Evolutionary conservation across 2,329 filamentous ascomycete genomes (phyloP), one percentile per base, ranked within the genome.

Genomic region (Neofusicoccum cordaticola): DNA sequence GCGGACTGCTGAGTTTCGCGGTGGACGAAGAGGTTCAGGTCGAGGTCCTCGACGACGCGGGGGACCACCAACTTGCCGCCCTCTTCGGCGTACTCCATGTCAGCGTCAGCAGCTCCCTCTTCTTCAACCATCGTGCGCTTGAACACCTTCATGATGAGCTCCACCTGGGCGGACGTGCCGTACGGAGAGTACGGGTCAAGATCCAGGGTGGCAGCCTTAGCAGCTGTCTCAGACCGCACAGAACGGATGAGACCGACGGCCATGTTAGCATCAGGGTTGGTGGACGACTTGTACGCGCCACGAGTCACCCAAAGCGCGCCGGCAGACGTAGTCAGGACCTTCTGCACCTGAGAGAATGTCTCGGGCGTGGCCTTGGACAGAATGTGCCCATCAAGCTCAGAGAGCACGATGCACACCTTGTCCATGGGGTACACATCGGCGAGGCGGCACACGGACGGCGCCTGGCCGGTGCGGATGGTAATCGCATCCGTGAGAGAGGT

Each of bases 31-130:
- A 57, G 37, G 47, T 53, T 65, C 15, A 52, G 47, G 13, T 52
- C 63, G 19, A 8, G 27, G n/a, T 65, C 63, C 22, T 31, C 22
- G 12, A 65, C 47, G 15, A 64, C 44, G 19, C 63, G 63, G 4
- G 63, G 63, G 17, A 61, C 56, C 11, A 65, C 47, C 3, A 65
- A 22, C 19, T 34, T 37, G 37, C 63, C 56, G 35, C 42, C 41
- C 2, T 62, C 31, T 12, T 65, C 63, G 2, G 63, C 56, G 12
- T 61, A 65, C 17, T 65, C 63, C 53, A 61, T 60, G 17, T 65
- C 63, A 9, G 37, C 39, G 8, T 65, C 35, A 15, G 47, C 39
- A 11, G 22, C 37, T 1, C 17, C 19, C 6, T 39, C 58, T 1
- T 53, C 39, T 9, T 11, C 15, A 1, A n/a, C 31, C 3, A 61